Percentiles rank a stretch among this genome's conserved stretches.
Conservation (phyloP, 179 eudicot species). For the Spergularia azorica region DNA sequence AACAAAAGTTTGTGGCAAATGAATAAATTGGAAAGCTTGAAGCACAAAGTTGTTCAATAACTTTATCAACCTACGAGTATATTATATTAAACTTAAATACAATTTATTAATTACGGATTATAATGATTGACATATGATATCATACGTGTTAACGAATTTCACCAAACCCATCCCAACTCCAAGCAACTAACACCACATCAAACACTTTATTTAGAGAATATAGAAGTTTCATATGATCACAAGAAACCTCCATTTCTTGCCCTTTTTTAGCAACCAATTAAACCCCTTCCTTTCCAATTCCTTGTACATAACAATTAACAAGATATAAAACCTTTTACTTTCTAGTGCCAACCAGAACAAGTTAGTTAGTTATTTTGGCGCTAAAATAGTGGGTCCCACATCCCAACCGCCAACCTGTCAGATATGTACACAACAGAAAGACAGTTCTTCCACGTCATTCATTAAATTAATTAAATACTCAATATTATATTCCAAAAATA, state of each 20-base stretch:
- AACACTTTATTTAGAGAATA: no score
- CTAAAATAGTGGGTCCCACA: neutral
- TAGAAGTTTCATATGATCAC: neutral
- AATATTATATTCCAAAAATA: neutral
- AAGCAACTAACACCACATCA: no score
- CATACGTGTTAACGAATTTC: no score
- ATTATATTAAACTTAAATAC: no score
- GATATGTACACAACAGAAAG: neutral
- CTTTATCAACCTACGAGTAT: no score
- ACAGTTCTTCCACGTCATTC: neutral
- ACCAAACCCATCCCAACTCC: no score
- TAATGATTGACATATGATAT: no score
- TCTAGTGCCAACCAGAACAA: conserved; percentile 13
- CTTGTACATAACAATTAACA: no score
- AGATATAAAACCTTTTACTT: neutral
- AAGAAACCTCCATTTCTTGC: neutral
- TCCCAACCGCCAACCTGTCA: conserved; percentile 16
- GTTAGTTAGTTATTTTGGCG: conserved; percentile 1
- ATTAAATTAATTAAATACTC: neutral
- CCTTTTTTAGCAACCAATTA: neutral
- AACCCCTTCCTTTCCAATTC: neutral
- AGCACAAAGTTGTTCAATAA: no score
- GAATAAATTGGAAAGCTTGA: no score
- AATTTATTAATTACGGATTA: no score
- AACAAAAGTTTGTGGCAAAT: no score